Evolutionary conservation across 768 basidiomycete species (phyloP).

Genomic region (Podaxis sp.): DNA sequence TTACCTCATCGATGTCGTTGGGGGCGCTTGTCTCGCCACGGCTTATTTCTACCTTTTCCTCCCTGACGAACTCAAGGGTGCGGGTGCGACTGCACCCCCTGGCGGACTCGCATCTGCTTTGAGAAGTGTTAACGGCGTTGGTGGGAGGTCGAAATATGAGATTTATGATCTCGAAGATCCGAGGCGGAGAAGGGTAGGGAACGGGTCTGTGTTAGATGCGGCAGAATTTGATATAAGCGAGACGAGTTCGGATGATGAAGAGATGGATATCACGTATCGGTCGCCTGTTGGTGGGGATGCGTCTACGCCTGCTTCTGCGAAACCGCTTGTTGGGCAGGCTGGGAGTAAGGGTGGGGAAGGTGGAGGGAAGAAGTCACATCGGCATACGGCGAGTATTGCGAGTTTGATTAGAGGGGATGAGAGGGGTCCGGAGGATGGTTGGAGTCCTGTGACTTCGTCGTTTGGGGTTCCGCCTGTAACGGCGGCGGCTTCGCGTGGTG

Average conservation of each 20-base stretch:
- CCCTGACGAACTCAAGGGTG: slow-evolving; percentile 72
- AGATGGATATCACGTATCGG: slow-evolving; percentile 67
- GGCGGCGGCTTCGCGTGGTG: neutral
- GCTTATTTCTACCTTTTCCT: slow-evolving; percentile 87
- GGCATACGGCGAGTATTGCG: slow-evolving; percentile 83
- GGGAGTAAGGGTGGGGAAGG: slow-evolving; percentile 3
- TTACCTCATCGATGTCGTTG: slow-evolving; percentile 97
- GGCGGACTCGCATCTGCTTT: slow-evolving; percentile 10
- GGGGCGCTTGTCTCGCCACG: slow-evolving; percentile 88
- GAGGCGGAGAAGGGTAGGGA: slow-evolving; percentile 28
- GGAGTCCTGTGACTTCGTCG: slow-evolving; percentile 67
- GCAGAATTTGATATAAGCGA: slow-evolving; percentile 58
- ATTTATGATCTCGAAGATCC: slow-evolving; percentile 76
- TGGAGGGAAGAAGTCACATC: slow-evolving; percentile 39
- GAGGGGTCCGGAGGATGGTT: slow-evolving; percentile 72
- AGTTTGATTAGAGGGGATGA: slow-evolving; percentile 79
- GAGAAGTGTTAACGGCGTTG: neutral
- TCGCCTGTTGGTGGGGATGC: slow-evolving; percentile 52
- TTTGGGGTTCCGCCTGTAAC: slow-evolving; percentile 48
- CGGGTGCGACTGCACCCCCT: slow-evolving; percentile 51
- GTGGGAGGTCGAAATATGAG: slow-evolving; percentile 57
- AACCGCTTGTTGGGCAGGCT: slow-evolving; percentile 17
- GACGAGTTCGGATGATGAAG: slow-evolving; percentile 63
- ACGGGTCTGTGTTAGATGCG: slow-evolving; percentile 34
- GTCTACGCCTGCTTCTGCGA: slow-evolving; percentile 24